Evolutionary conservation across 352 stramenopile genomes (phyloP).

Genomic region (Pilasporangium apinafurcum): DNA sequence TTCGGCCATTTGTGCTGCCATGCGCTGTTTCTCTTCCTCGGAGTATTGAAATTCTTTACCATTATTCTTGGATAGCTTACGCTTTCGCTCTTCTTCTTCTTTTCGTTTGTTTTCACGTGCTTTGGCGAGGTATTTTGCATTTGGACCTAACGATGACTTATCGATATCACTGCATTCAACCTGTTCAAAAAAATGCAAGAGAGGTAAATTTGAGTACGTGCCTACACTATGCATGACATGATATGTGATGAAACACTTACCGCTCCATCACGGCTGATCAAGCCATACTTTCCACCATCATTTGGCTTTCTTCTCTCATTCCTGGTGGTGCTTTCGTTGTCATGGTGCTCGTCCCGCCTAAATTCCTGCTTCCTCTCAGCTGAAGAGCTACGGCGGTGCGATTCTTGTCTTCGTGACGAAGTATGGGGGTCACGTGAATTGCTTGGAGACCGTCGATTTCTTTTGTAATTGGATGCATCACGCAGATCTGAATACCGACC

Average conservation of each 20-base stretch:
- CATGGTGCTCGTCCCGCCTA: no score
- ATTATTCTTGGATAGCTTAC: constrained; percentile 49
- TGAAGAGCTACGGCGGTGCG: no score
- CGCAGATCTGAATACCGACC: no score
- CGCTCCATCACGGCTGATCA: constrained; percentile 49
- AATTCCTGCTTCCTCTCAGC: no score
- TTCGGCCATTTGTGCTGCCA: constrained; percentile 66
- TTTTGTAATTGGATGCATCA: no score
- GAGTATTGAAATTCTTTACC: constrained; percentile 15
- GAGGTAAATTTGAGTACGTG: no score
- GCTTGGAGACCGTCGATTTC: no score
- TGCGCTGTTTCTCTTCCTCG: constrained; percentile 55
- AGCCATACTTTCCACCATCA: constrained; percentile 51
- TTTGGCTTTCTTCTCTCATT: constrained; percentile 13
- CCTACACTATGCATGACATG: no score
- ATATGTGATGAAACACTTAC: constrained; percentile 19
- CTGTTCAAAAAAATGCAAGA: constrained; percentile 13
- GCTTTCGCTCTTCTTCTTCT: constrained; percentile 63
- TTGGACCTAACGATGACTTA: constrained; percentile 69
- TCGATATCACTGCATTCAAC: constrained; percentile 69
- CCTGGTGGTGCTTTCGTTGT: neutral
- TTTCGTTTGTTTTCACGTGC: constrained; percentile 58
- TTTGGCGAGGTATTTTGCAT: constrained; percentile 65
- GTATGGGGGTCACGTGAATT: no score
- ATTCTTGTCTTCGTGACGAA: no score